Base-by-base conservation (phyloP, 73 alveolate genomes). In the Paramecium primaurelia region DNA sequence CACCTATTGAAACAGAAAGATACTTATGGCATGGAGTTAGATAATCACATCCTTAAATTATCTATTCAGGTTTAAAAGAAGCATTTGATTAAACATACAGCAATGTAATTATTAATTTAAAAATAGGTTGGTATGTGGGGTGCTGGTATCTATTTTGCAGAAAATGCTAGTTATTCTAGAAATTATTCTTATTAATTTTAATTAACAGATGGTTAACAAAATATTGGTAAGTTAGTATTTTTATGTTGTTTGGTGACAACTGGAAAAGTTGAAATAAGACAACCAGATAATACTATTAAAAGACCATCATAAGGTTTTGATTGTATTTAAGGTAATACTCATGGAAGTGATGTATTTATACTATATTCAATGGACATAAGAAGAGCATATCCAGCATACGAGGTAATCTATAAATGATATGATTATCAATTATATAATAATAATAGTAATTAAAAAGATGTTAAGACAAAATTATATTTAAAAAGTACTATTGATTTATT, bases 381-480 rank as follows among this genome's bases (percentile, higher is more conserved):
- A 80, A 80, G 91, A 80, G 91, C 91, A 45, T 80, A 80, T 80
- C 91, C 91, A 45, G 91, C 91, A 11, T 80, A 45, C 45, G 91
- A 80, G 30, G 28, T 80, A 25, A 44, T 80, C 11, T 80, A 80
- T 45, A 25, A 28, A 80, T 80, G 91, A 80, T 20, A 30, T 20
- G 25, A 42, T 20, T 68, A 32, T 12, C 8, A 68, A 22, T 68
- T 68, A 12, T 68, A 14, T 68, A 14, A 8, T 6, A n/a, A 59
- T 11, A 59, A 0, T 38, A 38, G 2, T 38, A 38, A 58, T 58
- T 8, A n/a, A n/a, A 6, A n/a, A 58, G 22, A 58, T 18, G 9
- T 58, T 58, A 18, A 58, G 71, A 58, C 25, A 30, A 60, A 25
- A 60, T 5, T 60, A 60, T 60, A 60, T 9, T 60, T 26, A 26